Base-by-base conservation (phyloP, 495 filamentous ascomycete genomes). In the Thozetella sp. region DNA sequence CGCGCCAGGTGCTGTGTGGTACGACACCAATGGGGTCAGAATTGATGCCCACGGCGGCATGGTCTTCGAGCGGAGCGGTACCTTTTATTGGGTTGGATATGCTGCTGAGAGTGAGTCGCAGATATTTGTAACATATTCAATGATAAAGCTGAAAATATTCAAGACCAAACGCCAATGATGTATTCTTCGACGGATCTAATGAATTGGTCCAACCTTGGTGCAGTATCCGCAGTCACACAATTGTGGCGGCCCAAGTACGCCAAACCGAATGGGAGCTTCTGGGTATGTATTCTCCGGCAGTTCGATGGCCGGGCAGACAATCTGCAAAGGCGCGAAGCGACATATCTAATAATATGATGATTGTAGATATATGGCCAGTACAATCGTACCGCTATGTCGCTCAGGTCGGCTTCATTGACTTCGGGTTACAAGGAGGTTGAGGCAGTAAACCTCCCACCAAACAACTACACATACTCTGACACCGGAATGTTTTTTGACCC, bases 171-270 rank as follows among this genome's bases (percentile, higher is more conserved):
- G 11, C 76, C 78, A 9, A 71, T 67, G 55, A 65, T 81, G 63
- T 81, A 81, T 54, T 77, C 76, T 2, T 78, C 75, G 10, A 74
- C 70, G 2, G 74, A 81, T 53, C 68, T 81, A 12, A 53, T 81
- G 22, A 76, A 81, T 58, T 81, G 78, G 78, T 68, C 72, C 51
- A 69, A 69, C 54, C 63, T 73, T 15, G 74, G 74, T 12, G 45
- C 62, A 46, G 67, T 63, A 2, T 62, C 62, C 17, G 63, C 67
- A 13, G 64, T 77, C 0, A 51, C 64, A 17, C 63, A 67, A 2
- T 67, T 76, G 60, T 79, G 78, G 78, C 62, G 78, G 51, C 78
- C 76, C 0, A 81, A 81, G 53, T 63, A 76, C 55, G 78, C 76
- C 13, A 77, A 75, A 60, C 76, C 78, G 25, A 73, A 73, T 11